Conservation (phyloP, 2,329 filamentous ascomycete genomes). For the Penicillium palitans region DNA sequence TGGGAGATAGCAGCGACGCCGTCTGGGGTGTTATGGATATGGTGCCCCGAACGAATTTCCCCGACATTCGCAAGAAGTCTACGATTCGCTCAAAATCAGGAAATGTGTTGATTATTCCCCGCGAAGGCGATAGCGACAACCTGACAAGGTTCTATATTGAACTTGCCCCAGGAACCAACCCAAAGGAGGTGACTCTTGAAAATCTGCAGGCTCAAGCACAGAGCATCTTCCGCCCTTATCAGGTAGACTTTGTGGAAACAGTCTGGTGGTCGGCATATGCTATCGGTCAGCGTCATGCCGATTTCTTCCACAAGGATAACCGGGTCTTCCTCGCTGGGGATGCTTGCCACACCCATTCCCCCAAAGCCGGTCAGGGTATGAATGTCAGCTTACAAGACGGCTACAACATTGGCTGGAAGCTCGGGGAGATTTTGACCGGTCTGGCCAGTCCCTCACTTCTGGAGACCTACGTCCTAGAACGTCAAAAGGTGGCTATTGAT, state of each 20-base stretch:
- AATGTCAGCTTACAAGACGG: conserved; percentile 58
- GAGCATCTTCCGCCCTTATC: conserved; percentile 57
- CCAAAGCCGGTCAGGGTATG: conserved; percentile 67
- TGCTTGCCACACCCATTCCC: conserved; percentile 68
- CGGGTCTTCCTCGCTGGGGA: conserved; percentile 70
- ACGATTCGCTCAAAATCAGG: conserved; percentile 50
- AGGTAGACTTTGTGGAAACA: conserved; percentile 56
- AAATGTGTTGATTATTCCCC: conserved; percentile 53
- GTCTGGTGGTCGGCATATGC: conserved; percentile 71
- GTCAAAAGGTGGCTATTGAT: conserved; percentile 55
- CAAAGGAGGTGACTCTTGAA: conserved; percentile 54
- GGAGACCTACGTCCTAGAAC: conserved; percentile 56
- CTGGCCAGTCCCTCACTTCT: conserved; percentile 47
- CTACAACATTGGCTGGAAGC: conserved; percentile 63
- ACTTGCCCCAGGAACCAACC: conserved; percentile 51
- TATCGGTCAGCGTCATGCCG: conserved; percentile 70
- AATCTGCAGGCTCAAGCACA: conserved; percentile 56
- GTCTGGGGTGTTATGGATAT: conserved; percentile 61
- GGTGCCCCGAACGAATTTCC: conserved; percentile 51
- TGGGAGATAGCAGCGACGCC: conserved; percentile 59
- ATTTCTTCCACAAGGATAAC: conserved; percentile 64
- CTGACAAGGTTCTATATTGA: conserved; percentile 65
- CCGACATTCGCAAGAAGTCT: conserved; percentile 53
- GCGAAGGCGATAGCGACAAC: conserved; percentile 55
- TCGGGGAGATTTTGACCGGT: conserved; percentile 52